phyloP scores from a whole-genome alignment of 1,284 basidiomycete species.

The Mrakiaceae sp. region DNA sequence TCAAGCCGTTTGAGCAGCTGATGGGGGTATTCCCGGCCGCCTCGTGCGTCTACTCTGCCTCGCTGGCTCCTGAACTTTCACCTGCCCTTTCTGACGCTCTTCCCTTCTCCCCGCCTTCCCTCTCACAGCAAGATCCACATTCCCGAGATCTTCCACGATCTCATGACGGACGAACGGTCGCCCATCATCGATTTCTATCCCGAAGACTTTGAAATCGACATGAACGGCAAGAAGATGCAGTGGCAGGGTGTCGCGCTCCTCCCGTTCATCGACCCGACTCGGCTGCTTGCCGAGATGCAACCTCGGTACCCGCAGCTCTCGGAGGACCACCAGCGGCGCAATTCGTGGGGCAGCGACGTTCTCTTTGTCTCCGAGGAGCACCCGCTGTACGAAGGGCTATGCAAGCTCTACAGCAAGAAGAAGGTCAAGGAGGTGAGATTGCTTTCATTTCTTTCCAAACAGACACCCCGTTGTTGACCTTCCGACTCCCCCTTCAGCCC shows the following conservation, averaged over 20 bases:
- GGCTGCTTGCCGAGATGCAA: constrained; percentile 73
- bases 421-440: constrained; percentile 57
- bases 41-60: not conserved
- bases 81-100: not conserved
- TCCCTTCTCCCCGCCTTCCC: not conserved
- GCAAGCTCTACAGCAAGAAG: constrained; percentile 78
- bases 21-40: constrained; percentile 97
- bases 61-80: not conserved
- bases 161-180: constrained; percentile 81
- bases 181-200: constrained; percentile 98
- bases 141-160: constrained; percentile 67
- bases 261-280: constrained; percentile 85
- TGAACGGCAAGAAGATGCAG: constrained; percentile 99
- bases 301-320: constrained; percentile 58
- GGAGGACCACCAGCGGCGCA: constrained; percentile 72
- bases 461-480: not conserved
- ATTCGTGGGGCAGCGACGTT: constrained; percentile 72
- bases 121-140: constrained; percentile 66
- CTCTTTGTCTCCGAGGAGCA: constrained; percentile 81
- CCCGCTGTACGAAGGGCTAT: constrained; percentile 72
- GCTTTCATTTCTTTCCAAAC: not conserved
- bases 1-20: constrained; percentile 93
- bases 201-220: constrained; percentile 83
- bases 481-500: constrained; percentile 26
- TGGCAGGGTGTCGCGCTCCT: constrained; percentile 98